Base-by-base conservation (phyloP, 2,329 filamentous ascomycete species). In the Eutypa lata region DNA sequence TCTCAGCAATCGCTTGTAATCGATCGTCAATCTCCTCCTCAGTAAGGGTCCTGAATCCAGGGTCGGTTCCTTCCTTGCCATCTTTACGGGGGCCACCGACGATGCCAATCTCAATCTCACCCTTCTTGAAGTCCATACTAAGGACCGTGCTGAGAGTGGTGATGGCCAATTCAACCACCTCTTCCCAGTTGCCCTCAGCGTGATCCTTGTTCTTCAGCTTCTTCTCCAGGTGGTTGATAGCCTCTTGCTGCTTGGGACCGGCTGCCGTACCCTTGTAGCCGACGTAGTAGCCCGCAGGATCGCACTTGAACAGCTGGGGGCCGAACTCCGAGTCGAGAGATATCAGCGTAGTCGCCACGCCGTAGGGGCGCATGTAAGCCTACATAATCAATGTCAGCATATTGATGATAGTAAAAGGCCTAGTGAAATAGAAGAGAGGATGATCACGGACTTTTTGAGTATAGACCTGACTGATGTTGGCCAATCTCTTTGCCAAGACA, bases 71-170 rank as follows among this genome's bases (percentile, higher is more conserved):
- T 71, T 95, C 89, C 75, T 89, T 82, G 61, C 92, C 93, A 68
- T 96, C 90, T 54, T 79, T 75, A 65, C 85, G 83, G 53, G 93
- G 92, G 28, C 91, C 93, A 61, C 94, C 94, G 51, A 97, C 94
- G 68, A 99, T 92, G 58, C 94, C 94, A 74, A 99, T 90, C 78
- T 99, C 94, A 71, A 99, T 87, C 80, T 99, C 94, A 65, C 89
- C 89, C 82, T 97, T 97, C 84, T 99, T 99, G 81, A 99, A 99
- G 73, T 99, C 94, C 73, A 97, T 96, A 75, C 93, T 97, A 60
- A 99, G 82, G 55, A 99, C 92, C 35, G 90, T 96, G 83, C 92
- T 96, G 72, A 99, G 78, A 7, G 94, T 93, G 44, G 91, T 90
- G 72, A 99, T 99, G 54, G 90, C 94, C 65, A 97, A 81, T 80